Base-by-base conservation (phyloP, 106 monocot genomes). In the Xerophyta viscosa region DNA sequence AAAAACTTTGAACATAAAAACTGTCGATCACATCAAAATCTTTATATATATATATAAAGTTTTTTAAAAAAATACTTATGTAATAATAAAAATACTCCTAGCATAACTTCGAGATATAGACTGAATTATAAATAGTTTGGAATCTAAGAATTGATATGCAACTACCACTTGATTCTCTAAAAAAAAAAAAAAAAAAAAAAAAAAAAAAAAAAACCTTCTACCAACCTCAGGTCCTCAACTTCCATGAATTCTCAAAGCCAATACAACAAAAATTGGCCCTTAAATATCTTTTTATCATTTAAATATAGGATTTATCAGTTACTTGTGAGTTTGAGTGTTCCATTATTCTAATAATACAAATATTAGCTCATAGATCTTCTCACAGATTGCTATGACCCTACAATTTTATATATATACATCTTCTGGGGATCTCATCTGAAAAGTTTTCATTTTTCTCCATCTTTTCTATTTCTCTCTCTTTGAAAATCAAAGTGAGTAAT, bases 361-460 rank as follows among this genome's bases (percentile, higher is more conserved):
- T 33, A 54, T 54, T 30, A 54, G 19, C 3, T 54, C 54, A 30
- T 54, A 39, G 33, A 54, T 54, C 31, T 54, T 54, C 54, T 33
- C 54, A 9, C 13, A 54, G 54, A 54, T 20, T 54, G 54, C 4
- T 30, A 36, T n/a, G n/a, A n/a, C n/a, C n/a, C n/a, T n/a, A n/a
- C n/a, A n/a, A n/a, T n/a, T n/a, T n/a, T n/a, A n/a, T n/a, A n/a
- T n/a, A n/a, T n/a, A n/a, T n/a, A n/a, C n/a, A n/a, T n/a, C n/a
- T n/a, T n/a, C n/a, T n/a, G n/a, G n/a, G n/a, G n/a, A n/a, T 14
- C 7, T 4, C 25, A 25, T 15, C 15, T 52, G 24, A 25, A 0
- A 27, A 9, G 26, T 25, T 1, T 27, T 52, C 51, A n/a, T 25
- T n/a, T 6, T 24, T 2, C 3, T 15, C 25, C 1, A 20, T 8